These are phyloP conservation scores for Teratosphaeria gauchensis DNA, from an alignment of 2,329 filamentous ascomycete species.

Conservation along the genomic window DNA sequence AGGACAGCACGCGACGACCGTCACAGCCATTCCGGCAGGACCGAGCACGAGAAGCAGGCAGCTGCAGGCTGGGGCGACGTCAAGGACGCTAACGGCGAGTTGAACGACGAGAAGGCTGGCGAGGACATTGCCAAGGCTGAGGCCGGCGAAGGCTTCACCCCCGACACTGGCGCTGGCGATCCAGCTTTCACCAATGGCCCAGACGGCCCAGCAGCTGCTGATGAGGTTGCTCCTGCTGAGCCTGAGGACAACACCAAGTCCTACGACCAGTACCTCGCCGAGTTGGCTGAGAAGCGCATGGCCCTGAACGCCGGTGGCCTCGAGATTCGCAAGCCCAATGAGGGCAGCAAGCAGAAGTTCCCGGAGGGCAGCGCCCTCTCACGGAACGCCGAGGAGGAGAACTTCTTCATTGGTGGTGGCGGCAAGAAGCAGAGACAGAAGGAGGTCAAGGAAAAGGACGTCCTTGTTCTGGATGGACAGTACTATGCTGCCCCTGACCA, in stretches of 20 bases:
- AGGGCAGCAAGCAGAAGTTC: constrained; percentile 94
- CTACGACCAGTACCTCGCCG: constrained; percentile 77
- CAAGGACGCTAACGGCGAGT: constrained; percentile 59
- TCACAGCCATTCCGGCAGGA: constrained; percentile 49
- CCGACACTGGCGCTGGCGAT: constrained; percentile 31
- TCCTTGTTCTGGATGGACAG: constrained; percentile 76
- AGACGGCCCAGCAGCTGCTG: constrained; percentile 18
- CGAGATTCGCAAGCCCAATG: constrained; percentile 81
- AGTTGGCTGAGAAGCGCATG: constrained; percentile 66
- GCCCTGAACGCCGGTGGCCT: constrained; percentile 55
- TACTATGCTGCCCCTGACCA: constrained; percentile 47
- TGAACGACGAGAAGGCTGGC: constrained; percentile 83
- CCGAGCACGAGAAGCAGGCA: constrained; percentile 77
- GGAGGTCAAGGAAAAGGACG: constrained; percentile 80
- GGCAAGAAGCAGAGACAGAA: constrained; percentile 70
- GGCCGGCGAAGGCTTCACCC: constrained; percentile 53
- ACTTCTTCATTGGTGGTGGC: constrained; percentile 61
- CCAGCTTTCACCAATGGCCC: constrained; percentile 37
- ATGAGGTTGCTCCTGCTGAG: constrained; percentile 24
- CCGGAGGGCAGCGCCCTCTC: constrained; percentile 62
- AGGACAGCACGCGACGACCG: constrained; percentile 46
- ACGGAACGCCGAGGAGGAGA: constrained; percentile 51
- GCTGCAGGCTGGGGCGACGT: constrained; percentile 80
- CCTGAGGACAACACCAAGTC: constrained; percentile 76
- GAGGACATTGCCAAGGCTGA: constrained; percentile 82